phyloP scores from a whole-genome alignment of 1,139 yeast species.

The Oligophagozyma castellii region DNA sequence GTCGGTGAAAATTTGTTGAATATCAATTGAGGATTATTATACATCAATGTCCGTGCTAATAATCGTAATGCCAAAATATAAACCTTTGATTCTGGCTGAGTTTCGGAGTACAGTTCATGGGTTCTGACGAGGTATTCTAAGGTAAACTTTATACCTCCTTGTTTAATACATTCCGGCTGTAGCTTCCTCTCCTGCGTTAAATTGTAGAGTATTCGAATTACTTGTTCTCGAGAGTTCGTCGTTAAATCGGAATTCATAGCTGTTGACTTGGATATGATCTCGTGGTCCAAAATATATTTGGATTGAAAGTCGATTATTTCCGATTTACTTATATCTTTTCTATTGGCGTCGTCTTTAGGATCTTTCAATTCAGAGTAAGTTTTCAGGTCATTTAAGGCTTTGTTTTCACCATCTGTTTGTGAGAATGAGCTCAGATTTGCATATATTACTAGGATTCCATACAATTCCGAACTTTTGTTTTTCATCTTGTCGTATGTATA shows the following conservation, averaged over 20 bases:
- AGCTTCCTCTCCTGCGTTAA: conserved; percentile 10
- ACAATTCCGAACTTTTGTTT: conserved; percentile 7
- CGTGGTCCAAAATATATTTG: conserved; percentile 11
- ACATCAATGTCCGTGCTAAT: conserved; percentile 15
- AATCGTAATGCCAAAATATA: conserved; percentile 20
- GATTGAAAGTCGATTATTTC: conserved; percentile 14
- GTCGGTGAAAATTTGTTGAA: conserved; percentile 21
- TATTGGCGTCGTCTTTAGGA: conserved; percentile 5
- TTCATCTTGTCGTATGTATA: conserved; percentile 6
- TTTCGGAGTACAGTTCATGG: conserved; percentile 6
- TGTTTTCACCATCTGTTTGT: conserved; percentile 3
- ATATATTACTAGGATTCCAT: conserved; percentile 18
- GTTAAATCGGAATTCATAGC: conserved; percentile 8
- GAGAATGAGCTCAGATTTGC: conserved; percentile 17
- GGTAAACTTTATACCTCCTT: conserved; percentile 17
- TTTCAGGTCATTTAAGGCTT: conserved; percentile 13
- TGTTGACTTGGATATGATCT: conserved; percentile 13
- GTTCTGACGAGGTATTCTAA: conserved; percentile 15
- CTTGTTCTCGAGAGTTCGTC: conserved; percentile 16
- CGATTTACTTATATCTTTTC: conserved; percentile 10
- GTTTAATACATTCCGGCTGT: conserved; percentile 15
- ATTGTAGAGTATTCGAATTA: conserved; percentile 18
- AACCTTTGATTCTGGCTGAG: too few relatives aligned
- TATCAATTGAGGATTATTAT: conserved; percentile 18
- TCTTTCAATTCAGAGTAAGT: conserved; percentile 13